Percentiles rank a stretch among this genome's conserved stretches.
These are phyloP conservation scores for Colletotrichum sp. DNA, from an alignment of 2,329 filamentous ascomycete genomes.

Conservation along the genomic window DNA sequence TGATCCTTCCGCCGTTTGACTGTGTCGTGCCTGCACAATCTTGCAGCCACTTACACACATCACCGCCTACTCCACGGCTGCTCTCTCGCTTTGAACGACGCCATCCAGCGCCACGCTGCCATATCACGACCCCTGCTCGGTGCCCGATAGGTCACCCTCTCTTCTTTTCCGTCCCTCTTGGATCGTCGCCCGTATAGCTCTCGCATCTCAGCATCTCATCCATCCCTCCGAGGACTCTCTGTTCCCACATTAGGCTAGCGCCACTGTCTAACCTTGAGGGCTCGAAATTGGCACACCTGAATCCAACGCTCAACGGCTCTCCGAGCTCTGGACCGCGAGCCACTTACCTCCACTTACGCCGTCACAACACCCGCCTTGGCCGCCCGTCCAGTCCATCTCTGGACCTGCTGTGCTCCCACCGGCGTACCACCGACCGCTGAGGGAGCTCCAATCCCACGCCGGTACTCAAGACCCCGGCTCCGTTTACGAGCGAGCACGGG, in stretches of 20 bases:
- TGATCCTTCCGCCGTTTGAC: not conserved
- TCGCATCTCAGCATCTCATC: not conserved
- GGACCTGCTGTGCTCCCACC: not conserved
- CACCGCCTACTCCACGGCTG: not conserved
- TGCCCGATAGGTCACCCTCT: not conserved
- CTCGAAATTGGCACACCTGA: constrained; percentile 16
- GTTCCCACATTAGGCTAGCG: not conserved
- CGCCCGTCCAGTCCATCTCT: not conserved
- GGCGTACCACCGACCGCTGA: not conserved
- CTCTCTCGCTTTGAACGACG: not conserved
- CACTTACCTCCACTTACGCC: constrained; percentile 6
- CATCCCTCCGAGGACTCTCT: not conserved
- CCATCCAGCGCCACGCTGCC: not conserved
- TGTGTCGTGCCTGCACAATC: not conserved
- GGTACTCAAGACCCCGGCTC: not conserved
- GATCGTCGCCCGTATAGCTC: not conserved
- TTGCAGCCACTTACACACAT: not conserved
- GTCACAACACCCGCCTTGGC: constrained; percentile 2
- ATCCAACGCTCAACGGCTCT: not conserved
- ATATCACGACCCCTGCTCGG: not conserved
- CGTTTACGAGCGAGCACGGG: constrained; percentile 3
- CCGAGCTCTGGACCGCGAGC: not conserved
- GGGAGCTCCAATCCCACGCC: not conserved
- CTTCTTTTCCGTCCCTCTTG: not conserved
- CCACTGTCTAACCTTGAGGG: not conserved